Conservation (phyloP, 305 asterid species). For the Solanum hybrid region DNA sequence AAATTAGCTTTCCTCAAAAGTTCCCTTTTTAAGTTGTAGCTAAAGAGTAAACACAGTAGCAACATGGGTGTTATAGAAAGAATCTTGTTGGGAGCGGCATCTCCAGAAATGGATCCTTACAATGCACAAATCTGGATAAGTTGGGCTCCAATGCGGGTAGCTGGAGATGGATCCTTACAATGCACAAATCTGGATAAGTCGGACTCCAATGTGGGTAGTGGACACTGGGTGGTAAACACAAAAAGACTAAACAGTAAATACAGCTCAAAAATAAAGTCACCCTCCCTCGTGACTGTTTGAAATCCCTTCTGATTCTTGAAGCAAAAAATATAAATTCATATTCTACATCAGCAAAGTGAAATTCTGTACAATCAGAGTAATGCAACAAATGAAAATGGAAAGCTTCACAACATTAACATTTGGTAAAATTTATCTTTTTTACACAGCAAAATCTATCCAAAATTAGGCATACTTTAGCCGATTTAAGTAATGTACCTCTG, state of each 20-base stretch:
- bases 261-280: background rate
- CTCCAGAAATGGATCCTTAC: background rate
- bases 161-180: background rate
- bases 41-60: too few relatives aligned
- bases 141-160: background rate
- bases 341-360: background rate
- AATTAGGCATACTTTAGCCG: background rate
- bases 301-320: background rate
- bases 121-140: background rate
- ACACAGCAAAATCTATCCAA: background rate
- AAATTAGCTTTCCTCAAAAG: too few relatives aligned
- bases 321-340: background rate
- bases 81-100: background rate
- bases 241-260: background rate
- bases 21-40: too few relatives aligned
- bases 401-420: background rate
- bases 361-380: background rate
- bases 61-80: too few relatives aligned
- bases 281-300: background rate
- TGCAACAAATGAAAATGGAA: background rate
- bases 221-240: background rate
- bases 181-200: background rate
- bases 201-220: fast-evolving
- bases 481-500: background rate
- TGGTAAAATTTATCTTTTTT: background rate